Percentiles rank a stretch among this genome's conserved stretches.
Conservation (phyloP, 2,329 filamentous ascomycete genomes). For the Berkeleyomyces rouxiae region DNA sequence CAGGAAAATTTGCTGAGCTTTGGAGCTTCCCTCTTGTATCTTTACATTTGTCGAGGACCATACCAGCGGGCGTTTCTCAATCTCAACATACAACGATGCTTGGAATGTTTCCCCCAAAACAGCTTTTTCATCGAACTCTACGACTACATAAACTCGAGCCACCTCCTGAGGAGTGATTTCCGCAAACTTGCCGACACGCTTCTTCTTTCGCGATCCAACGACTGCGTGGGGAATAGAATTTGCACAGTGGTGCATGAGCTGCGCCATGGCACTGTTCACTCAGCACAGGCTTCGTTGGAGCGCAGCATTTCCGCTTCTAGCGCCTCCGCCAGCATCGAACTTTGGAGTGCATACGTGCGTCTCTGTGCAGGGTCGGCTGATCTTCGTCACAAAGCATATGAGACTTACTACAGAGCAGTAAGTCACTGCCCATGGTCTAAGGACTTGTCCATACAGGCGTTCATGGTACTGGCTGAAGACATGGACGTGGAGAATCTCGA, state of each 20-base stretch:
- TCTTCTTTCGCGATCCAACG: conserved; percentile 25
- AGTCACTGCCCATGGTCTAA: conserved; percentile 34
- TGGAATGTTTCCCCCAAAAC: conserved; percentile 55
- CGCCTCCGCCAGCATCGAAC: conserved; percentile 19
- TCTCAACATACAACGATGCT: conserved; percentile 40
- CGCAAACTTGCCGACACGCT: conserved; percentile 44
- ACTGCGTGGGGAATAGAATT: conserved; percentile 28
- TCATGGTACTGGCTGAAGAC: conserved; percentile 26
- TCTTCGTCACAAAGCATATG: conserved; percentile 26
- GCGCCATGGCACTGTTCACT: conserved; percentile 30
- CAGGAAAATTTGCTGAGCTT: conserved; percentile 55
- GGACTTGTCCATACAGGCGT: conserved; percentile 34
- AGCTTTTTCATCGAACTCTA: conserved; percentile 57
- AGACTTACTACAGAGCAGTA: conserved; percentile 32
- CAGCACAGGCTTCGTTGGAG: conserved; percentile 35
- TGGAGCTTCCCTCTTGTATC: conserved; percentile 46
- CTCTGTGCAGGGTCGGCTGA: conserved; percentile 27
- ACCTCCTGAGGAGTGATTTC: conserved; percentile 61
- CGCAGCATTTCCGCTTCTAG: conserved; percentile 29
- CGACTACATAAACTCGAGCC: conserved; percentile 55
- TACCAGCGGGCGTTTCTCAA: conserved; percentile 54
- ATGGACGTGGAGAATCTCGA: conserved; percentile 33
- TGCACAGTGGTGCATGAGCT: conserved; percentile 38
- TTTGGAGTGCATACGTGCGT: conserved; percentile 36
- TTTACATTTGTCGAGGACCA: conserved; percentile 40